phyloP scores from a whole-genome alignment of 108 stramenopile species.

The Pseudonitzschia multiseries region DNA sequence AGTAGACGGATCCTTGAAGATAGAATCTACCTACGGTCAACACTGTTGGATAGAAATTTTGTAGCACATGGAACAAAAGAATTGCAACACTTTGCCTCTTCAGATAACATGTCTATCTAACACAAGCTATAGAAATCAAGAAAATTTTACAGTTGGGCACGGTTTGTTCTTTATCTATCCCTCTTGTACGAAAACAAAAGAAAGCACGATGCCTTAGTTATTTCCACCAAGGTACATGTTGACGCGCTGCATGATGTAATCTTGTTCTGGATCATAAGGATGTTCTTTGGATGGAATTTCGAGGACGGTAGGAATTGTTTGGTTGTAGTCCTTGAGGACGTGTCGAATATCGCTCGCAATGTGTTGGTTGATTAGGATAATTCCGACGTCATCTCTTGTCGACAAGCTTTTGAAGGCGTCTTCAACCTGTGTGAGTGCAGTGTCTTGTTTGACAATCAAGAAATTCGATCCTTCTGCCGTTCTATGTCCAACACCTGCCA shows the following conservation, averaged over 20 bases:
- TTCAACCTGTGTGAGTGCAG: slow-evolving; percentile 73
- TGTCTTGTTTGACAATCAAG: slow-evolving; percentile 91
- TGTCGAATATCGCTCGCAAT: slow-evolving; percentile 96
- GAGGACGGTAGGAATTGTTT: slow-evolving; percentile 96
- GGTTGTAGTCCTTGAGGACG: slow-evolving; percentile 93
- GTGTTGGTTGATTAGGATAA: slow-evolving; percentile 98
- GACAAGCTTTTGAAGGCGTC: slow-evolving; percentile 80
- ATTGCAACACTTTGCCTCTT: too few relatives aligned
- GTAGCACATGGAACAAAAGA: too few relatives aligned
- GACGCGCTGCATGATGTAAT: slow-evolving; percentile 99
- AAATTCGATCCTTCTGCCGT: slow-evolving; percentile 95
- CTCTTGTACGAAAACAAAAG: neutral
- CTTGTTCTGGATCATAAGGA: slow-evolving; percentile 97
- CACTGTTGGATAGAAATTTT: too few relatives aligned
- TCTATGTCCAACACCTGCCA: slow-evolving; percentile 96
- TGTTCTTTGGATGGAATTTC: slow-evolving; percentile 98
- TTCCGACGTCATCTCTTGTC: slow-evolving; percentile 91
- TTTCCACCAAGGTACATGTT: slow-evolving; percentile 87
- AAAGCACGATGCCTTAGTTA: neutral
- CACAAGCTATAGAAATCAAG: neutral
- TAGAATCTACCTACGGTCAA: neutral
- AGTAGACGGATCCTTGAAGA: slow-evolving; percentile 20
- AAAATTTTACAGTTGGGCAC: neutral
- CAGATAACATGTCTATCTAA: too few relatives aligned
- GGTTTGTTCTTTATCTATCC: neutral